Percentiles rank a stretch among this genome's conserved stretches.
phyloP scores from a whole-genome alignment of 2,329 filamentous ascomycete species.

The Botrytis aclada region DNA sequence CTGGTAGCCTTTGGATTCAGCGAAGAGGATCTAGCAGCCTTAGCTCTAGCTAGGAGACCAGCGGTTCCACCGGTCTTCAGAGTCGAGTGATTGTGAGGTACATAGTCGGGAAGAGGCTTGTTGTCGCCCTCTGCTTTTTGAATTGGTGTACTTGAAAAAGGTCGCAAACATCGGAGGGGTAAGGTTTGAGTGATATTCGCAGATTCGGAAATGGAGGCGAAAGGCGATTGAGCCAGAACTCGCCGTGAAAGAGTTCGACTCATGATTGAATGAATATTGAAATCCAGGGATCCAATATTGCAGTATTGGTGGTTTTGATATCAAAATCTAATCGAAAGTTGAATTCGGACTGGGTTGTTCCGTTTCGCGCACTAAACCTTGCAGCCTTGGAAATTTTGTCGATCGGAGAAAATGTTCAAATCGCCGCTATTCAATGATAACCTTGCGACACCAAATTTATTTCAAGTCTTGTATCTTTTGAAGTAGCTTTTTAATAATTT shows the following conservation, averaged over 20 bases:
- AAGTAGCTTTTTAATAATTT: slow-evolving; percentile 12
- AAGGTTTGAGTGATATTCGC: slow-evolving; percentile 15
- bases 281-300: not conserved
- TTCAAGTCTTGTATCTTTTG: slow-evolving; percentile 19
- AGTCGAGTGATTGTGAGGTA: not conserved
- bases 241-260: slow-evolving; percentile 34
- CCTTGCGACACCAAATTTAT: slow-evolving; percentile 25
- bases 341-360: slow-evolving; percentile 25
- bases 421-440: slow-evolving; percentile 23
- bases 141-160: slow-evolving; percentile 38
- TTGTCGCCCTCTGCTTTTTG: slow-evolving; percentile 27
- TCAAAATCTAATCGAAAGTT: slow-evolving; percentile 29
- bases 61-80: not conserved
- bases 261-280: slow-evolving; percentile 28
- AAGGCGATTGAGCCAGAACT: slow-evolving; percentile 34
- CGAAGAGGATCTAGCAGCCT: not conserved
- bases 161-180: slow-evolving; percentile 29
- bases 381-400: slow-evolving; percentile 25
- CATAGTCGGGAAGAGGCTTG: slow-evolving; percentile 4
- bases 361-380: slow-evolving; percentile 15
- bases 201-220: slow-evolving; percentile 22
- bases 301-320: slow-evolving; percentile 5
- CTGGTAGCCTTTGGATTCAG: slow-evolving; percentile 15
- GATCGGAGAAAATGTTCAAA: slow-evolving; percentile 32
- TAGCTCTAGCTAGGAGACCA: not conserved